Base-by-base conservation (phyloP, 768 basidiomycete species). In the Boletus rubroflammeus region DNA sequence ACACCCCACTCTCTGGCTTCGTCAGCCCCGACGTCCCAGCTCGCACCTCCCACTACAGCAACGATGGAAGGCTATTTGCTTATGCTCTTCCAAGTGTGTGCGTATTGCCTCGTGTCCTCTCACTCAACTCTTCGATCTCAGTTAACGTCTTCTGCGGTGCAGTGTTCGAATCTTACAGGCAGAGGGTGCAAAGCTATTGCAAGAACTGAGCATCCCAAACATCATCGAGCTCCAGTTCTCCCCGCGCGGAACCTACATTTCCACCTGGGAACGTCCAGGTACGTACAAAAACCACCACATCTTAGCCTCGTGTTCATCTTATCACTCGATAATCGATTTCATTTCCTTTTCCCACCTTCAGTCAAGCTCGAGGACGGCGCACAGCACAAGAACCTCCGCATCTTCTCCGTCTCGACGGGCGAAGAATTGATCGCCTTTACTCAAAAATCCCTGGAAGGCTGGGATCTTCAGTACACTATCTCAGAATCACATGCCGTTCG, bases 221-320 rank as follows among this genome's bases (percentile, higher is more conserved):
- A 80, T 89, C 57, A 68, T 93, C 49, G 97, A 98, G 66, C 69
- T 98, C 62, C 81, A 81, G 63, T 97, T 99, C 73, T 98, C 96
- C 6, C 95, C 97, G 10, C 82, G 89, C 56, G 95, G 93, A 36
- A 93, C 90, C 0, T 98, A 92, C 72, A 67, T 99, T 40, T 95
- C 93, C 50, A 95, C 92, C 44, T 98, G 95, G 92, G 95, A 98
- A 74, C 83, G 97, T 54, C 91, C 88, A 61, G 77, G 85, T 85
- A 64, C 48, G 78, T 70, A 50, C 46, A 43, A 45, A 47, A 44
- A 36, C 21, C 39, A 47, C 38, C 54, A 42, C 48, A n/a, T 57
- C 43, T 21, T 19, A 13, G 47, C 68, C 63, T 66, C 69, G 58
- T 68, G 68, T 64, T 50, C 9, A 59, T 39, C 52, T 13, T 31